These are phyloP conservation scores for Pseudonitzschia pungens DNA, from an alignment of 108 stramenopile genomes.

Conservation along the genomic window DNA sequence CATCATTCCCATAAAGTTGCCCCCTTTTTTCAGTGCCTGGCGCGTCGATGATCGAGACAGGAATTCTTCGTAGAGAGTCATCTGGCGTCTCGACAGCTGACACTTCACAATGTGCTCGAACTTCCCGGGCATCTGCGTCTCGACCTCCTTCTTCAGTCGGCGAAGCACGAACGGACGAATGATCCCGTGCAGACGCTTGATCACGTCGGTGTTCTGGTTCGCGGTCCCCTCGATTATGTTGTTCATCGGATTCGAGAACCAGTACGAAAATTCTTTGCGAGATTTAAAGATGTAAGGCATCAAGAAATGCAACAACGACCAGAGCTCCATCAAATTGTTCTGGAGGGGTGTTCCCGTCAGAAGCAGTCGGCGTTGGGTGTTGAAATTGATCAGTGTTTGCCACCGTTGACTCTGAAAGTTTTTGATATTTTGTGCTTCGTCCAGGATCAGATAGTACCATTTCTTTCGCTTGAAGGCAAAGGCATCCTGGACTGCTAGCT, in stretches of 20 bases:
- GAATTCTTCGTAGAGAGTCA: constrained; percentile 97
- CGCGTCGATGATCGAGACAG: constrained; percentile 94
- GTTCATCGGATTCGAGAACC: constrained; percentile 97
- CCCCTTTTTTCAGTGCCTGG: constrained; percentile 75
- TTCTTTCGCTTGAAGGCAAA: constrained; percentile 92
- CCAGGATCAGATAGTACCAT: constrained; percentile 98
- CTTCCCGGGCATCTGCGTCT: constrained; percentile 96
- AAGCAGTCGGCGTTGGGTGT: constrained; percentile 92
- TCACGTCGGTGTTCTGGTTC: constrained; percentile 75
- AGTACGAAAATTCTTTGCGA: constrained; percentile 96
- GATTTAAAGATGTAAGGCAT: constrained; percentile 88
- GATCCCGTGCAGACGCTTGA: constrained; percentile 91
- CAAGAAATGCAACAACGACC: constrained; percentile 90
- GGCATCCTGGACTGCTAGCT: constrained; percentile 95
- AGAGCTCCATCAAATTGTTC: constrained; percentile 91
- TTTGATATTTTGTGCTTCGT: constrained; percentile 99
- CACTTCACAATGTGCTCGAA: constrained; percentile 95
- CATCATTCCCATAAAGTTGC: constrained; percentile 99
- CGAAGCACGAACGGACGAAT: constrained; percentile 97
- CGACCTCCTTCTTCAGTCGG: constrained; percentile 96
- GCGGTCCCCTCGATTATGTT: constrained; percentile 88
- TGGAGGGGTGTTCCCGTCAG: constrained; percentile 94
- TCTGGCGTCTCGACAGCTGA: constrained; percentile 90
- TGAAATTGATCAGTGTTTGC: constrained; percentile 98
- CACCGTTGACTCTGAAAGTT: constrained; percentile 98